These are phyloP conservation scores for Dichotomocladium elegans DNA, from an alignment of 371 early-diverging fungal species.

Conservation along the genomic window DNA sequence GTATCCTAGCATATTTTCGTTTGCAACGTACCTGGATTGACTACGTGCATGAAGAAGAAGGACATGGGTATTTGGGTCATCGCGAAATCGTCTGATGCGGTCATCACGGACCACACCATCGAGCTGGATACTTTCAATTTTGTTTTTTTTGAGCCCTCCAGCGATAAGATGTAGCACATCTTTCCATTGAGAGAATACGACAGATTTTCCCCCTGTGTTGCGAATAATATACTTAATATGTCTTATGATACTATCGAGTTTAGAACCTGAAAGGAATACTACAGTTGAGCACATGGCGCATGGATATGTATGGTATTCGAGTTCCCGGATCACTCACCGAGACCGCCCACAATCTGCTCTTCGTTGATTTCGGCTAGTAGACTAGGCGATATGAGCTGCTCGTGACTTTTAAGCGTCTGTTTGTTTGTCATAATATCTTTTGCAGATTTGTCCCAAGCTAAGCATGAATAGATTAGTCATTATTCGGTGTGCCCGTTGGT, in stretches of 20 bases:
- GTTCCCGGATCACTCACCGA: neutral
- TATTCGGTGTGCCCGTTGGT: neutral
- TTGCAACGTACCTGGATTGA: constrained; percentile 36
- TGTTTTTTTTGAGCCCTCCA: constrained; percentile 43
- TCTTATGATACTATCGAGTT: constrained; percentile 61
- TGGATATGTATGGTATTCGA: neutral
- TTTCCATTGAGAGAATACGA: constrained; percentile 72
- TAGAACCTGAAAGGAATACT: constrained; percentile 27
- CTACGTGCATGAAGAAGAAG: constrained; percentile 51
- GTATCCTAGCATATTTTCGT: no score
- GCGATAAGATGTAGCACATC: constrained; percentile 53
- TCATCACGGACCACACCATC: constrained; percentile 14
- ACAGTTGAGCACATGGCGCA: no score
- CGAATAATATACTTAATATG: constrained; percentile 51
- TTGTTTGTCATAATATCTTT: no score
- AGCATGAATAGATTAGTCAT: neutral
- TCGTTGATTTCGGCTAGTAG: neutral
- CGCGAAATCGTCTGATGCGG: constrained; percentile 30
- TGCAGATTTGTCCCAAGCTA: neutral
- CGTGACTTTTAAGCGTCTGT: neutral
- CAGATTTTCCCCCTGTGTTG: constrained; percentile 47
- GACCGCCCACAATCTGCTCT: neutral
- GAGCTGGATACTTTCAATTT: constrained; percentile 44
- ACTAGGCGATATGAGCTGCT: neutral
- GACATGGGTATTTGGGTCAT: constrained; percentile 35